Evolutionary conservation across 352 stramenopile genomes (phyloP), one percentile per base, ranked within the genome.

Genomic region (Phytophthora europaea): DNA sequence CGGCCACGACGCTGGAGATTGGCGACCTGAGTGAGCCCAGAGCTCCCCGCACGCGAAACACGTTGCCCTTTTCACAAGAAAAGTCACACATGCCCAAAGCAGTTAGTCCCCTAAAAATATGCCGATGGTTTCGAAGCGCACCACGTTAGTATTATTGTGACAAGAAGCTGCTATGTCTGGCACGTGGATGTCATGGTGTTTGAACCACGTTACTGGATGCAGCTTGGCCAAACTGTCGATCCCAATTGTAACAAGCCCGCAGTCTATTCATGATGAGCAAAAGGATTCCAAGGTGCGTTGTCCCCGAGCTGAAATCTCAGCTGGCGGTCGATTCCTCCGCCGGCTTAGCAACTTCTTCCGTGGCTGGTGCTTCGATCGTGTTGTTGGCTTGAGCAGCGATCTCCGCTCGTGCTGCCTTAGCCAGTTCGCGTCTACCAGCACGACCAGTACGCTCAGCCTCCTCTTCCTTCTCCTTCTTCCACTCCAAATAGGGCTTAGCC

Each of bases 401-500:
- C 51, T 64, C 61, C 51, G 60, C 59, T 58, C 77, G 75, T 15
- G 73, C 59, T 36, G 70, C 55, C 55, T 83, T 82, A 18, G 83
- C 75, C 10, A 80, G 60, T n/a, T 87, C 77, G 2, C 80, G 75
- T 62, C 84, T 87, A 4, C 67, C 79, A 22, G 66, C 72, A 52
- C 81, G 77, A 56, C 88, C 71, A n/a, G 70, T 79, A 52, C 69
- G 70, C 36, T 57, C 56, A 1, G 83, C 75, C 56, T 86, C 74
- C 4, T 88, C 86, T 67, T 94, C 88, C 61, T 96, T 96, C 53
- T 91, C 85, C 22, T 75, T 76, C 61, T 94, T 94, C 89, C 89
- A 96, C 65, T 85, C 79, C 20, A 75, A 60, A 40, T 88, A 88
- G 20, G 86, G 70, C 56, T 86, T 86, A 16, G 78, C 67, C 10